phyloP scores from a whole-genome alignment of 768 basidiomycete species.

The Suillus americanus region DNA sequence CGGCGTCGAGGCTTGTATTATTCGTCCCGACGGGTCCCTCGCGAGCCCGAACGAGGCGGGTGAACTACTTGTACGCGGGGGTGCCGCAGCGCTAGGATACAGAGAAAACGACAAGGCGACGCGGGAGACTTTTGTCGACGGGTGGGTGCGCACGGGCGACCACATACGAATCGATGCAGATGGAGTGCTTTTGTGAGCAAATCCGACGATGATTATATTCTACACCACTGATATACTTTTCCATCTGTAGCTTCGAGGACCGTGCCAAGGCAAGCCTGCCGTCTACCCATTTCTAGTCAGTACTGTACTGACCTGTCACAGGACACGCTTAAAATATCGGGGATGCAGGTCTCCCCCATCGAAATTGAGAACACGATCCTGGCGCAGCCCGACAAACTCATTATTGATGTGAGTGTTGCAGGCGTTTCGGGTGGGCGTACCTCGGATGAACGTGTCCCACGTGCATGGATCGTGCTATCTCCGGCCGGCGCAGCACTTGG shows the following conservation, averaged over 20 bases:
- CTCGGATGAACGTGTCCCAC: slow-evolving; percentile 69
- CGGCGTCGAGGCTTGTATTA: slow-evolving; percentile 54
- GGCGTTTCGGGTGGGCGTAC: slow-evolving; percentile 73
- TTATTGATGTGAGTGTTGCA: slow-evolving; percentile 67
- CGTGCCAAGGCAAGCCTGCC: slow-evolving; percentile 55
- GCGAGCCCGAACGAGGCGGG: slow-evolving; percentile 54
- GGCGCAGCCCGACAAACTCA: slow-evolving; percentile 57
- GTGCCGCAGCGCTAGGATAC: slow-evolving; percentile 58
- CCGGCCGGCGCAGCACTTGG: slow-evolving; percentile 51
- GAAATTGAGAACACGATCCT: slow-evolving; percentile 73
- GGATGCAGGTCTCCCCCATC: slow-evolving; percentile 75
- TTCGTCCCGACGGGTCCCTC: slow-evolving; percentile 52
- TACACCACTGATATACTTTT: neutral
- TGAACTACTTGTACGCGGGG: slow-evolving; percentile 55
- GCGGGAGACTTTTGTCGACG: slow-evolving; percentile 55
- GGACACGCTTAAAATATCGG: slow-evolving; percentile 82
- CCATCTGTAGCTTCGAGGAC: slow-evolving; percentile 60
- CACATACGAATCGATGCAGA: slow-evolving; percentile 58
- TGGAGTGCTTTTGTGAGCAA: slow-evolving; percentile 65
- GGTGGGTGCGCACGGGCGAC: slow-evolving; percentile 80
- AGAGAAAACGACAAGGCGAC: slow-evolving; percentile 65
- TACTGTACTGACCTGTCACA: slow-evolving; percentile 22
- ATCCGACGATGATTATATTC: neutral
- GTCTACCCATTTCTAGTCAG: slow-evolving; percentile 17
- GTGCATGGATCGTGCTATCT: slow-evolving; percentile 77